phyloP scores from a whole-genome alignment of 371 early-diverging fungal species.

The Rhizopus delemar region DNA sequence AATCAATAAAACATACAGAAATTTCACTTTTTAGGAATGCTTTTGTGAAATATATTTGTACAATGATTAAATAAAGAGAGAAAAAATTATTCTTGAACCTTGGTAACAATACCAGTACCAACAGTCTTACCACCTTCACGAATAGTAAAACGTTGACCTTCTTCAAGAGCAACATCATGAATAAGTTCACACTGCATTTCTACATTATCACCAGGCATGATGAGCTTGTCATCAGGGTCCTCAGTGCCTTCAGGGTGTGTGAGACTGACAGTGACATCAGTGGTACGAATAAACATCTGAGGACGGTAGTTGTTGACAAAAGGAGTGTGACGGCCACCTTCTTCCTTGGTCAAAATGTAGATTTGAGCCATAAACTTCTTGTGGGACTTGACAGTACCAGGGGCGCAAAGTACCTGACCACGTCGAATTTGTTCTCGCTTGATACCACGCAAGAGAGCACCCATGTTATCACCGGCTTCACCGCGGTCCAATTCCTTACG shows the following conservation, averaged over 20 bases:
- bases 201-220: conserved; percentile 98
- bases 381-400: conserved; percentile 91
- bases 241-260: conserved; percentile 81
- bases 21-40: conserved; percentile 10
- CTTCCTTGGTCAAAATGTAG: conserved; percentile 95
- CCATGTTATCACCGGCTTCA: conserved; percentile 98
- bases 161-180: conserved; percentile 85
- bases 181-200: conserved; percentile 81
- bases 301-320: conserved; percentile 97
- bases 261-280: conserved; percentile 90
- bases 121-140: conserved; percentile 98
- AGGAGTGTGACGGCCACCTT: conserved; percentile 98
- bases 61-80: too few relatives aligned
- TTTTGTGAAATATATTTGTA: not conserved
- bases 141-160: conserved; percentile 94
- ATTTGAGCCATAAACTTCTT: conserved; percentile 90
- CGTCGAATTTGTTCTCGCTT: conserved; percentile 96
- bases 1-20: too few relatives aligned
- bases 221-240: conserved; percentile 89
- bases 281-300: conserved; percentile 92
- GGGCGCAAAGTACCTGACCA: conserved; percentile 92
- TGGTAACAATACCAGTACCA: conserved; percentile 81
- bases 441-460: conserved; percentile 93
- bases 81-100: conserved; percentile 38
- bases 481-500: conserved; percentile 97